Evolutionary conservation across 2,329 filamentous ascomycete genomes (phyloP).

Genomic region (Fonsecaea nubica): DNA sequence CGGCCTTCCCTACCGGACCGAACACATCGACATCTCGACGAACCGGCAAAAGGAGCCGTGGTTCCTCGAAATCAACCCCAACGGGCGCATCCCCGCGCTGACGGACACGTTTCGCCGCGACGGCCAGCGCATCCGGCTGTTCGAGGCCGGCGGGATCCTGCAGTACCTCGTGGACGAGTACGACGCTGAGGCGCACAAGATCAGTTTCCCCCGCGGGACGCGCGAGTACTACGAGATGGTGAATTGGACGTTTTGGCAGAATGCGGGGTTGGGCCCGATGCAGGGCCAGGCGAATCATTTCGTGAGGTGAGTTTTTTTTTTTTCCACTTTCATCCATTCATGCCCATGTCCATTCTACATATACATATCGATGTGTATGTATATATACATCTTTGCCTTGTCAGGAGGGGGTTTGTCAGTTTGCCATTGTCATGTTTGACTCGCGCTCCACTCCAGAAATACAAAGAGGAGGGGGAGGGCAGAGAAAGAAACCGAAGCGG

Average conservation of each 20-base stretch:
- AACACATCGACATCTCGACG: slow-evolving; percentile 59
- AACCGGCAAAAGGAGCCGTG: slow-evolving; percentile 84
- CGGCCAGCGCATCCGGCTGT: slow-evolving; percentile 67
- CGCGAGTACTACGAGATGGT: slow-evolving; percentile 79
- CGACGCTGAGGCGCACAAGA: slow-evolving; percentile 79
- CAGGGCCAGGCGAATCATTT: slow-evolving; percentile 88
- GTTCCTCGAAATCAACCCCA: slow-evolving; percentile 92
- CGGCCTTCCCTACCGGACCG: slow-evolving; percentile 53
- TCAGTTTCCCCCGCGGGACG: slow-evolving; percentile 75
- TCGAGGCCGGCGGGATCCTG: slow-evolving; percentile 83
- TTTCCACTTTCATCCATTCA: not conserved
- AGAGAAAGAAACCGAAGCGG: no score
- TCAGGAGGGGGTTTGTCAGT: no score
- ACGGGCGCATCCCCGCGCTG: slow-evolving; percentile 86
- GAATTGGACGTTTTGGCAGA: slow-evolving; percentile 81
- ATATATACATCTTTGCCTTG: no score
- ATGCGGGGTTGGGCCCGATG: slow-evolving; percentile 82
- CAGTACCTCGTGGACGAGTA: slow-evolving; percentile 84
- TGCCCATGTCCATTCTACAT: no score
- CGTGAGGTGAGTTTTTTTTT: slow-evolving; percentile 50
- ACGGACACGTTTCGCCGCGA: slow-evolving; percentile 66
- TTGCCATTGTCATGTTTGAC: no score
- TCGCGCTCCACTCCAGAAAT: no score
- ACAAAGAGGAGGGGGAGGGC: no score
- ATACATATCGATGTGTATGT: no score